Base-by-base conservation (phyloP, 202 grass and related monocot species). In the Schoenoplectus triqueter region DNA sequence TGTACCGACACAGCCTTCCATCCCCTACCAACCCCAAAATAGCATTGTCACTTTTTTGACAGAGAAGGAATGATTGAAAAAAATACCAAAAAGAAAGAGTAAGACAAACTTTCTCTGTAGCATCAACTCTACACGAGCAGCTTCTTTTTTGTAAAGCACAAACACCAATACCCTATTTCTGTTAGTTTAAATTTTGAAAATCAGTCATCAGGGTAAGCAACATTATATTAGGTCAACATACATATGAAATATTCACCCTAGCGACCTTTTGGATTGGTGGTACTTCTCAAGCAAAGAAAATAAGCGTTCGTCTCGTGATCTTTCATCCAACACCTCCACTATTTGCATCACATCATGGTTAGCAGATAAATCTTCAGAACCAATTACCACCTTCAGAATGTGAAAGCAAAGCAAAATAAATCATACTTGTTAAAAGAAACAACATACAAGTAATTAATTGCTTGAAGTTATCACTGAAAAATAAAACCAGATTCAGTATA, bases 291-390 rank as follows among this genome's bases (percentile, higher is more conserved):
- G 91, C 82, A 98, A 90, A 9, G 84, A 59, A 86, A 92, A 20
- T 69, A 98, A 89, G 80, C 95, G 92, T 61, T 89, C 90, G 73
- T 98, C 91, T 7, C 95, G 87, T 76, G 87, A 62, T 80, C 84
- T 88, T 82, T 94, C 93, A 90, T 98, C 95, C 90, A 98, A 94
- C 49, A 98, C 95, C 87, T 98, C 95, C 81, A 98, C 88, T 82
- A 95, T 98, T 92, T 95, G 95, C 95, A 98, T 94, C 68, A 98
- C 95, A 87, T 98, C 95, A 88, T 98, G 95, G 79, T 98, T 98
- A 80, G 95, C 95, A 80, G 93, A 82, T 84, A 98, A 93, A 91
- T 98, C 95, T 88, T 98, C 87, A 5, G 95, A 98, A 87, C 95
- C 95, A 56, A 98, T 87, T 86, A 95, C 91, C 52, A 98, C 95